Percentiles rank a stretch among this genome's conserved stretches.
phyloP scores from a whole-genome alignment of 768 basidiomycete genomes.

The Trichaptum fuscoviolaceum region DNA sequence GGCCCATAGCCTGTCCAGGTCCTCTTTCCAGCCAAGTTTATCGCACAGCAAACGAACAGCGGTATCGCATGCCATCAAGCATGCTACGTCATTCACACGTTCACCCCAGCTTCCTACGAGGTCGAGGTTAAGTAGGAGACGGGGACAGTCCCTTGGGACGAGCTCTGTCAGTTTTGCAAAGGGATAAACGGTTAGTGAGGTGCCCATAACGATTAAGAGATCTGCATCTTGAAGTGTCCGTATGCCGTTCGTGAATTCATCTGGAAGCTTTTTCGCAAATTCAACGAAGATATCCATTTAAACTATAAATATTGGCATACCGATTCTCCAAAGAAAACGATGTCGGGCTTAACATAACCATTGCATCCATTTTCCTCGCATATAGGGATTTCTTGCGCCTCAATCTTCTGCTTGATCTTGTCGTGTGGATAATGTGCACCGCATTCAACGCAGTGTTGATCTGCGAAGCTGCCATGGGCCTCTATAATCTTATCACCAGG shows the following conservation, averaged over 20 bases:
- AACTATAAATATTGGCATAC: constrained; percentile 32
- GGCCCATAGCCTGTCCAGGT: constrained; percentile 51
- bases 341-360: constrained; percentile 88
- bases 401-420: constrained; percentile 62
- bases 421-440: constrained; percentile 49
- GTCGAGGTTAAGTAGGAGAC: constrained; percentile 88
- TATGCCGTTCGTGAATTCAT: constrained; percentile 55
- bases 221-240: constrained; percentile 60
- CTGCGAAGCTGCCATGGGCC: constrained; percentile 94
- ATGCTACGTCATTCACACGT: constrained; percentile 51
- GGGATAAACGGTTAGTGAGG: constrained; percentile 81
- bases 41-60: constrained; percentile 54
- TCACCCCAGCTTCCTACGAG: constrained; percentile 62
- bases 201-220: constrained; percentile 86
- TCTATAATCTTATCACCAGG: constrained; percentile 75
- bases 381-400: constrained; percentile 56
- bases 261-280: constrained; percentile 55
- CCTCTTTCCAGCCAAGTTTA: constrained; percentile 72
- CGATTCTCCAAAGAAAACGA: constrained; percentile 87
- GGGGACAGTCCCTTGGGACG: constrained; percentile 55
- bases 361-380: constrained; percentile 51
- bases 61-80: constrained; percentile 69
- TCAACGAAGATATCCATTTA: constrained; percentile 4
- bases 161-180: constrained; percentile 73
- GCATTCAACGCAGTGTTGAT: constrained; percentile 81